Evolutionary conservation across 2,329 filamentous ascomycete genomes (phyloP).

Genomic region (Xylaria sp.): DNA sequence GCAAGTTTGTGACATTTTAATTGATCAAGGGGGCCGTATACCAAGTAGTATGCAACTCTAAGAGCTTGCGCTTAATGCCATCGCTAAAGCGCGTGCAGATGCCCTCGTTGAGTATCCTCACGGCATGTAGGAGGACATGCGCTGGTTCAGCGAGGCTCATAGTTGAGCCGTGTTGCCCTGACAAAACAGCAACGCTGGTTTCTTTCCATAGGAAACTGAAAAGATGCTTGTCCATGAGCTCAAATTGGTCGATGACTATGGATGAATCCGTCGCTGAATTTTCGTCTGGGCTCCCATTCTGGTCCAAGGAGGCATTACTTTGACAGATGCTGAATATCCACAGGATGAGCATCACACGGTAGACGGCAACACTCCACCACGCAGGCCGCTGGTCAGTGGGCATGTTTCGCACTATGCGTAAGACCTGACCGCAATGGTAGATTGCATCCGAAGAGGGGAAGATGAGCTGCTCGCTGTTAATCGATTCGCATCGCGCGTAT

Average conservation of each 20-base stretch:
- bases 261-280: constrained; percentile 34
- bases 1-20: background rate
- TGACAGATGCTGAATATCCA: constrained; percentile 67
- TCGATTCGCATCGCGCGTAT: constrained; percentile 69
- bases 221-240: constrained; percentile 53
- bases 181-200: constrained; percentile 53
- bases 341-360: constrained; percentile 71
- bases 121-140: constrained; percentile 55
- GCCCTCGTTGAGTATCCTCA: constrained; percentile 54
- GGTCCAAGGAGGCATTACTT: background rate
- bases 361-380: constrained; percentile 78
- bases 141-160: constrained; percentile 53
- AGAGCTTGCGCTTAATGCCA: constrained; percentile 58
- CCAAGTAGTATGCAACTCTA: constrained; percentile 22
- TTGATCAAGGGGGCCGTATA: background rate
- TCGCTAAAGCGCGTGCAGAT: constrained; percentile 57
- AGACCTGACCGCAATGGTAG: constrained; percentile 74
- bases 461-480: constrained; percentile 71
- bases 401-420: constrained; percentile 70
- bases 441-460: constrained; percentile 70
- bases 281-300: background rate
- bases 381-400: constrained; percentile 68
- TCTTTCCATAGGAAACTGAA: constrained; percentile 54
- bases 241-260: constrained; percentile 55
- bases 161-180: constrained; percentile 48